phyloP scores from a whole-genome alignment of 345 rosid genomes.

The Anastatica hierochuntica region DNA sequence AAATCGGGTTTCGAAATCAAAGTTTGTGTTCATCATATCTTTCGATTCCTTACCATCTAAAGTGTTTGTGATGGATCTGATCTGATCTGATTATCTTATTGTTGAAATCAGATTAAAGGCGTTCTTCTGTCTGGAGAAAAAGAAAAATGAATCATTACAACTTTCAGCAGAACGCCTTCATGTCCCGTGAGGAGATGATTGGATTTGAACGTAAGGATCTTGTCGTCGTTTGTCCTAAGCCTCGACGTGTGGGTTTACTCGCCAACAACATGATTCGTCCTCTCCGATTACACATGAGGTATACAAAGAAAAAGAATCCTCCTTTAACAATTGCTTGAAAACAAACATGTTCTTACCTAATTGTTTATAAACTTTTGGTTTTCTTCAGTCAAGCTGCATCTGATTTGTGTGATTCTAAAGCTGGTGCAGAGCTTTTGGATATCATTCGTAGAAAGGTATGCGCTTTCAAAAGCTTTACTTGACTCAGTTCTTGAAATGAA shows the following conservation, averaged over 20 bases:
- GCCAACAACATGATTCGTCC: conserved; percentile 32
- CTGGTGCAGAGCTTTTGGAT: conserved; percentile 61
- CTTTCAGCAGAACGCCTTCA: conserved; percentile 66
- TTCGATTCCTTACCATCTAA: too few relatives aligned
- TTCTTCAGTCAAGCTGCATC: neutral
- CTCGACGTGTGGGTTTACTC: conserved; percentile 34
- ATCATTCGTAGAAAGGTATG: conserved; percentile 47
- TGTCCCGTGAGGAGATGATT: conserved; percentile 26
- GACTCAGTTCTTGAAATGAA: too few relatives aligned
- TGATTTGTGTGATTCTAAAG: conserved; percentile 43
- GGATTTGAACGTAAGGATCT: conserved; percentile 10
- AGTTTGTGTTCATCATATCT: too few relatives aligned
- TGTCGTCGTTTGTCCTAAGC: conserved; percentile 73
- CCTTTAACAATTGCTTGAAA: neutral
- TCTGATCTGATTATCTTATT: too few relatives aligned
- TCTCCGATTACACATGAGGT: conserved; percentile 52
- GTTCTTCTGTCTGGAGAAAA: conserved; percentile 27
- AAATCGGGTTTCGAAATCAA: too few relatives aligned
- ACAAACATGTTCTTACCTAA: neutral
- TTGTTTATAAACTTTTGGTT: neutral
- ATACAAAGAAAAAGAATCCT: neutral
- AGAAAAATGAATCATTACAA: neutral
- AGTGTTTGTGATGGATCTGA: too few relatives aligned
- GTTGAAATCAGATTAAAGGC: too few relatives aligned
- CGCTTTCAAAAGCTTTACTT: too few relatives aligned